phyloP scores from a whole-genome alignment of 2,329 filamentous ascomycete genomes.

The Coniochaeta pulveracea region DNA sequence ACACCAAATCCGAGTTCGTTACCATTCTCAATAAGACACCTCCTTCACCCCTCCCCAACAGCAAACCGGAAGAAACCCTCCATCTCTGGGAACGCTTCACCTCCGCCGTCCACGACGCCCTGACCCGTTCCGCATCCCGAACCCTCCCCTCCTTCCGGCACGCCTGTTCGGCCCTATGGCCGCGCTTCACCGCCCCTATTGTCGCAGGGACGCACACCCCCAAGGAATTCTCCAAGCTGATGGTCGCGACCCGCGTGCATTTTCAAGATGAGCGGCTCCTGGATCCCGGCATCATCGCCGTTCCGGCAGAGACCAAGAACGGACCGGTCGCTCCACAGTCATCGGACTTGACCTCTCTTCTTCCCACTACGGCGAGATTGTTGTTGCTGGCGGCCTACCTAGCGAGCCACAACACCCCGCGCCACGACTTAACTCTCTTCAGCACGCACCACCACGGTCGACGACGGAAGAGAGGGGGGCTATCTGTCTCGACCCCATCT shows the following conservation, averaged over 20 bases:
- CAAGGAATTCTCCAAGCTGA: constrained; percentile 73
- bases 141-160: constrained; percentile 64
- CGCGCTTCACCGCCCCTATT: constrained; percentile 70
- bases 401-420: constrained; percentile 66
- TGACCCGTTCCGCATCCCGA: constrained; percentile 69
- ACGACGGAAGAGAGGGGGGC: constrained; percentile 37
- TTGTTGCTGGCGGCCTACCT: constrained; percentile 70
- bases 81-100: constrained; percentile 76
- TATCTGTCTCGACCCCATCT: constrained; percentile 19
- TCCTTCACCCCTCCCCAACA: constrained; percentile 34
- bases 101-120: constrained; percentile 74
- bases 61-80: constrained; percentile 38
- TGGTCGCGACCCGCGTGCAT: constrained; percentile 57
- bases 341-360: constrained; percentile 37
- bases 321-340: neutral
- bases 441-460: constrained; percentile 54
- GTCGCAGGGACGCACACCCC: constrained; percentile 60
- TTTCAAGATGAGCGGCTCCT: constrained; percentile 66
- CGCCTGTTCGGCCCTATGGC: constrained; percentile 69
- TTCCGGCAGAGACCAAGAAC: neutral
- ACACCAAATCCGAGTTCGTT: constrained; percentile 70
- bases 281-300: constrained; percentile 48
- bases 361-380: constrained; percentile 64
- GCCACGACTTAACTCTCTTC: constrained; percentile 66
- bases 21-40: constrained; percentile 56